Base-by-base conservation (phyloP, 1,284 basidiomycete species). In the Tilletiaria anomala region DNA sequence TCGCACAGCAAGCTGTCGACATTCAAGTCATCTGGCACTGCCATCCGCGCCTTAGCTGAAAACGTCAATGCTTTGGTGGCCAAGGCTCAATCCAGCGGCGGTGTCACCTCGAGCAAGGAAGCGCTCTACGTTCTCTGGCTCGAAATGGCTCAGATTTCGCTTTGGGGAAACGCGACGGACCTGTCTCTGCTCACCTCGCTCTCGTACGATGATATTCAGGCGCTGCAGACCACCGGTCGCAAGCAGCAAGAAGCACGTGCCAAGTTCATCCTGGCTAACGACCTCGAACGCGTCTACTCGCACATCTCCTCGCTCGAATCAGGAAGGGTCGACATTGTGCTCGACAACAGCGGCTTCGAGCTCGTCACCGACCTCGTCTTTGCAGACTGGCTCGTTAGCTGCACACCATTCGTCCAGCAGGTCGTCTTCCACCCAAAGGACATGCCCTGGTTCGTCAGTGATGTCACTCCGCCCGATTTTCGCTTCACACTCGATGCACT, bases 331-430 rank as follows among this genome's bases (percentile, higher is more conserved):
- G 91, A 97, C 66, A 80, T 96, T 47, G 77, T 96, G 2, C 71
- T 97, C 20, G 91, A 96, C 67, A 96, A 96, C 62, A 78, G 85
- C 81, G 54, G 52, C 1, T 94, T 94, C 52, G 89, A 96, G 82
- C 72, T 96, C 12, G 88, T 85, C 68, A 93, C 89, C 1, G 93
- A 96, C 63, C 70, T 96, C 22, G 78, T 94, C 16, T 79, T 97
- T 50, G 91, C 89, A 26, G 91, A 97, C 65, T 96, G 93, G 59
- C 43, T 60, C 32, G 47, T 60, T 8, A 48, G 54, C 4, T 8
- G n/a, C 26, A 50, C 47, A 8, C 56, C 59, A 10, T 45, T 61
- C 32, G 60, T 61, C 2, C 36, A 35, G 3, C 35, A 63, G 37
- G 56, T 66, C 15, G 59, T 62, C 36, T 61, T 65, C 46, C 63